Evolutionary conservation across 1,284 basidiomycete genomes (phyloP).

Genomic region (Rhodotorula sp.): DNA sequence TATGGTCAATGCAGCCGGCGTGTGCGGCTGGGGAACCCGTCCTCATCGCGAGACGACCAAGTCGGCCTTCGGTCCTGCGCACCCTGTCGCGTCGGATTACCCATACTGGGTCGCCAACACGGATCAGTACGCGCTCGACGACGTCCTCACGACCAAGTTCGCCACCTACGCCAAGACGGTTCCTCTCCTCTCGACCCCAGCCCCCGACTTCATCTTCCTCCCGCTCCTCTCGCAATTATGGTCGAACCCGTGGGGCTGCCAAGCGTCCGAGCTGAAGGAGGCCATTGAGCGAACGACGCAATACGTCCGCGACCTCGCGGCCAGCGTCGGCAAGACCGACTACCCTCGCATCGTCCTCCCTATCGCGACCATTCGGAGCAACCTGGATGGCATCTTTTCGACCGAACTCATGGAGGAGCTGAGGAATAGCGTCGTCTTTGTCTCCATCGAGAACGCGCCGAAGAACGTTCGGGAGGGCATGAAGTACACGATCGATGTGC

Average conservation of each 20-base stretch:
- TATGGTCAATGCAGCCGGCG: conserved; percentile 8
- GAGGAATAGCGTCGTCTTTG: conserved; percentile 33
- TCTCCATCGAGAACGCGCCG: conserved; percentile 40
- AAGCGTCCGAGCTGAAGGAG: conserved; percentile 15
- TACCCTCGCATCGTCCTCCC: conserved; percentile 38
- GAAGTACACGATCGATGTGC: conserved; percentile 39
- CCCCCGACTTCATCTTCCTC: conserved; percentile 40
- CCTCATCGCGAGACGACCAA: conserved; percentile 19
- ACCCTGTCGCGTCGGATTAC: conserved; percentile 15
- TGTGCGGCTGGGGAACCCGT: conserved; percentile 23
- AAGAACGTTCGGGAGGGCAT: conserved; percentile 26
- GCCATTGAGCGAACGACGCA: conserved; percentile 30
- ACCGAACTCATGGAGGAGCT: conserved; percentile 38
- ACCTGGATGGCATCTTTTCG: conserved; percentile 31
- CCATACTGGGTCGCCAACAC: conserved; percentile 36
- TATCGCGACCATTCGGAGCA: conserved; percentile 30
- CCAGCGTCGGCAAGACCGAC: conserved; percentile 23
- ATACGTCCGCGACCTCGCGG: conserved; percentile 33
- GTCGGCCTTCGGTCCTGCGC: conserved; percentile 14
- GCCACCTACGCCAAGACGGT: conserved; percentile 27
- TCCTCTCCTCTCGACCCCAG: conserved; percentile 26
- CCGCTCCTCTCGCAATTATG: conserved; percentile 33
- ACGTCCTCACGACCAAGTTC: conserved; percentile 35
- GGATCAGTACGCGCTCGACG: conserved; percentile 39
- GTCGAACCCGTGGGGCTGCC: conserved; percentile 38